Percentiles rank a stretch among this genome's conserved stretches.
Evolutionary conservation across 2,329 filamentous ascomycete species (phyloP).

Genomic region (Aspergillus ibericus): DNA sequence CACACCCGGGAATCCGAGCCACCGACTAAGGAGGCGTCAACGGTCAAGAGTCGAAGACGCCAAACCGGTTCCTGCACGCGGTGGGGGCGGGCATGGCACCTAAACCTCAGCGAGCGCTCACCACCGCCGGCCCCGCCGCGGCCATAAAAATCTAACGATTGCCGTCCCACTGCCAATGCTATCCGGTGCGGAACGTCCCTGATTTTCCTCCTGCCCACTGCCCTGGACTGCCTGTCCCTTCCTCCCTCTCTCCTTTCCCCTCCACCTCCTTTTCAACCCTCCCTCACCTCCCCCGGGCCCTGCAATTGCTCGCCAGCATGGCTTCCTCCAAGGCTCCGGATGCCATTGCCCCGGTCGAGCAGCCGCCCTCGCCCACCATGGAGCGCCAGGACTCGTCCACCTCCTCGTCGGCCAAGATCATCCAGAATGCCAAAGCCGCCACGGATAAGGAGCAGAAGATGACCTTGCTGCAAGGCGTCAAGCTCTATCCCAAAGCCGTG

Average conservation of each 20-base stretch:
- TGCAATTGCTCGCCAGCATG: constrained; percentile 23
- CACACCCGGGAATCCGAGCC: too few species aligned
- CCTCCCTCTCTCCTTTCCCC: not conserved
- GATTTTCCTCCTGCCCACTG: constrained; percentile 7
- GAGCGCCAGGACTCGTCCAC: constrained; percentile 22
- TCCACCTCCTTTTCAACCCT: not conserved
- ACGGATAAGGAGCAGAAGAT: constrained; percentile 59
- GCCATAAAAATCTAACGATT: constrained; percentile 8
- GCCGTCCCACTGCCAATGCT: constrained; percentile 6
- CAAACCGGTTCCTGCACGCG: not conserved
- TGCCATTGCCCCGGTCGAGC: constrained; percentile 26
- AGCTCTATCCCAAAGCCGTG: constrained; percentile 82
- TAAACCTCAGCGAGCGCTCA: not conserved
- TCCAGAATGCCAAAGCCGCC: constrained; percentile 44
- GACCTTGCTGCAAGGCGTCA: constrained; percentile 73
- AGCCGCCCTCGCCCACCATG: constrained; percentile 13
- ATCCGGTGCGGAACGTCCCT: constrained; percentile 7
- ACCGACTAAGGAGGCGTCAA: not conserved
- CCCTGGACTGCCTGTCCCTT: not conserved
- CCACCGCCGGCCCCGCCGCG: constrained; percentile 3
- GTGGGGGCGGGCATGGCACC: not conserved
- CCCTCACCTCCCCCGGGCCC: not conserved
- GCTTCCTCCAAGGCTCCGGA: constrained; percentile 31
- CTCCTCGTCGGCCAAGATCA: constrained; percentile 33
- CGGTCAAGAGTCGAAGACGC: too few species aligned